Evolutionary conservation across 1,284 basidiomycete genomes (phyloP).

Genomic region (Pyrrhoderma noxium): DNA sequence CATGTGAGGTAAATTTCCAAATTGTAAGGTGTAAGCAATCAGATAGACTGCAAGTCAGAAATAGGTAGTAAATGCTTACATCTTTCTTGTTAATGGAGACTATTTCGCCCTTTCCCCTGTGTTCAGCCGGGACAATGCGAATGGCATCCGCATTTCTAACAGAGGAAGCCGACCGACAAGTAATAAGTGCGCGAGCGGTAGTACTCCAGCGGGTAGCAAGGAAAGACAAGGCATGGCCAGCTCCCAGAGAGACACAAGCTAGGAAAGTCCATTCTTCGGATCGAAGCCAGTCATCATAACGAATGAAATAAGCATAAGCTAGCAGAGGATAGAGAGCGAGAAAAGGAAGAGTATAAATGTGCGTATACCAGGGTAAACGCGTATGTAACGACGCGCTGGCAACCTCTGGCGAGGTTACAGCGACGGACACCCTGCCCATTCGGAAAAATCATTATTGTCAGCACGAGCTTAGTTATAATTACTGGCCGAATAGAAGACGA

Average conservation of each 20-base stretch:
- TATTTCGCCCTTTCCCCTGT: constrained; percentile 90
- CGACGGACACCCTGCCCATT: constrained; percentile 39
- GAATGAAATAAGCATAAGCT: constrained; percentile 86
- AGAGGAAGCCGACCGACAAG: constrained; percentile 59
- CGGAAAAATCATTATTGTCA: too few species aligned
- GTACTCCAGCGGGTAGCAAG: constrained; percentile 89
- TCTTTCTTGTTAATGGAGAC: constrained; percentile 68
- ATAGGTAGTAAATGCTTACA: constrained; percentile 26
- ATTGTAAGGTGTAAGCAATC: not conserved
- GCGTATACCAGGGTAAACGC: constrained; percentile 68
- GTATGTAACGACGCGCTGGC: constrained; percentile 74
- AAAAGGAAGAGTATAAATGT: constrained; percentile 84
- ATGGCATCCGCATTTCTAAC: constrained; percentile 75
- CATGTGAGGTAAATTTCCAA: not conserved
- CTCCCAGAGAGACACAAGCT: constrained; percentile 78
- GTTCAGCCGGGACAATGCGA: constrained; percentile 76
- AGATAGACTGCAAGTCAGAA: not conserved
- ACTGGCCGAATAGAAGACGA: too few species aligned
- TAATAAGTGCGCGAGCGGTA: constrained; percentile 71
- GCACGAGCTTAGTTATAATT: too few species aligned
- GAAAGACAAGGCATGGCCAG: constrained; percentile 89
- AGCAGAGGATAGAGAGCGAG: constrained; percentile 83
- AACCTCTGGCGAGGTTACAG: constrained; percentile 83
- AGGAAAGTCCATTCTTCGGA: constrained; percentile 98
- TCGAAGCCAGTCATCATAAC: constrained; percentile 86